These are phyloP conservation scores for Effrenium voratum DNA, from an alignment of 73 alveolate genomes.

Conservation along the genomic window DNA sequence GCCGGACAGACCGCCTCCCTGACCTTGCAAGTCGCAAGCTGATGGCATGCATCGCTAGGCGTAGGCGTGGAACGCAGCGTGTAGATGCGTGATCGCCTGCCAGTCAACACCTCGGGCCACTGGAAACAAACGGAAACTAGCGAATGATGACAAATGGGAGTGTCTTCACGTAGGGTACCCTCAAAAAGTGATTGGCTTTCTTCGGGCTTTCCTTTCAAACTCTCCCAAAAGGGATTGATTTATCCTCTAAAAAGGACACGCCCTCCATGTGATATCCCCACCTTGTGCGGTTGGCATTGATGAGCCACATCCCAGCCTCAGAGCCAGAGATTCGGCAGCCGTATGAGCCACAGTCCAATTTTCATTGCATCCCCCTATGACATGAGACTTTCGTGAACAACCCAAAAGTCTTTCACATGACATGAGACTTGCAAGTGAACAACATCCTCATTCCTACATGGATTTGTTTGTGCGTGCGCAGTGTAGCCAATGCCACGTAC, in stretches of 20 bases:
- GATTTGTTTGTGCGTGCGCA: too few species aligned
- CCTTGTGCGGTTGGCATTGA: slow-evolving; percentile 91
- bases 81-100: slow-evolving; percentile 95
- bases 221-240: neutral
- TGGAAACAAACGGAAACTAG: neutral
- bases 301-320: slow-evolving; percentile 94
- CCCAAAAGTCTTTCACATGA: too few species aligned
- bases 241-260: neutral
- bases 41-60: neutral
- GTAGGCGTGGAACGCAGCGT: slow-evolving; percentile 59
- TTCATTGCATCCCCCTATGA: neutral
- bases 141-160: neutral
- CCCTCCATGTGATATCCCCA: neutral
- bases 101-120: slow-evolving; percentile 94
- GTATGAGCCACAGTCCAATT: neutral
- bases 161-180: neutral
- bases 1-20: slow-evolving; percentile 93
- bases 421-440: too few species aligned
- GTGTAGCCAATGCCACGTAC: too few species aligned
- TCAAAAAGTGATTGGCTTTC: neutral
- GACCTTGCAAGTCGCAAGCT: neutral
- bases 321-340: too few species aligned
- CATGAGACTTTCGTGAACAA: neutral
- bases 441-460: too few species aligned
- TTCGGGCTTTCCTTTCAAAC: neutral